Evolutionary conservation across 768 basidiomycete species (phyloP), one percentile per base, ranked within the genome.

Genomic region (Rhizopogon roseolus): DNA sequence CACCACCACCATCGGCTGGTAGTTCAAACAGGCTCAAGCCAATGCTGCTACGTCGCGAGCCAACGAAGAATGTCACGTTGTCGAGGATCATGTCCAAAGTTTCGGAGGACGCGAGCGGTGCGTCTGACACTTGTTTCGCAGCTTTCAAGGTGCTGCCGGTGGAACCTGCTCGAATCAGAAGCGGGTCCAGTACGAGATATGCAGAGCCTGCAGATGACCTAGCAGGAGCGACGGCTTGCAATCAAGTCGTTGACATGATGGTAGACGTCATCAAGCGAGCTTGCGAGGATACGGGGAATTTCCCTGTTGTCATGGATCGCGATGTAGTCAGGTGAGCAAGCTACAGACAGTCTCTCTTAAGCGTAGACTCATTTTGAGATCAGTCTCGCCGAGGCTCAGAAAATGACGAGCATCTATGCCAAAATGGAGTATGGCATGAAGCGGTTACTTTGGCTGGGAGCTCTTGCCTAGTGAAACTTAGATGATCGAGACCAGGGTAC

Each of bases 341-440:
- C 25, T 36, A 27, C 22, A 22, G 22, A 22, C 22, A 22, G 22
- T 22, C 22, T 22, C 22, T 22, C 2, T 22, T 22, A 22, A 22
- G 22, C 22, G 22, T 22, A 22, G 2, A 19, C 42, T 14, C 17
- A 36, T 53, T 59, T 25, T 38, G 54, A 38, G 54, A 45, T 53
- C 59, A 94, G 92, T 61, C 66, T 94, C 60, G 78, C 79, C 6
- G 92, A 97, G 60, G 95, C 95, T 2, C 85, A 88, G 66, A 78
- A 82, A 51, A 85, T 86, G 75, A 97, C 92, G 3, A 90, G 85
- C 56, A 76, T 95, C 59, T 89, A 91, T 67, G 82, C 93, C 13
- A 93, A 93, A 72, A 88, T 96, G 83, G 94, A 97, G 64, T 93
- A 96, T 66, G 91, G 90, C 0, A 77, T 97, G 49, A 98, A 95